Conservation (phyloP, 805 yeast genomes). For the Debaryomyces hansenii region DNA sequence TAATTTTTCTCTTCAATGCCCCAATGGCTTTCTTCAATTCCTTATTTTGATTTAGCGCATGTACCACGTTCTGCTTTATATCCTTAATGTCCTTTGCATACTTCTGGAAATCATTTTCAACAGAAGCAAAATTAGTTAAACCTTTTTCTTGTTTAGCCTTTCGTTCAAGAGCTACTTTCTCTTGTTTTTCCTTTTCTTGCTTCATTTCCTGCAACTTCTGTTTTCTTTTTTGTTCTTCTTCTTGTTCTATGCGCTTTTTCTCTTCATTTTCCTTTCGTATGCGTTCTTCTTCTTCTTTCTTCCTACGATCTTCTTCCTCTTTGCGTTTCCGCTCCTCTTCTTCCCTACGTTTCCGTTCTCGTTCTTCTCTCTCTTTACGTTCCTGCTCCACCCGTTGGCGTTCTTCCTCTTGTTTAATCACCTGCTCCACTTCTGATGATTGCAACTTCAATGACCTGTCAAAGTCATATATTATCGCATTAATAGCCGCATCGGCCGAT, state of each 20-base stretch:
- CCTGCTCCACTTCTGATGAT: constrained; percentile 13
- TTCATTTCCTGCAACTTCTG: constrained; percentile 22
- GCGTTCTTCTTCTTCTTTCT: constrained; percentile 9
- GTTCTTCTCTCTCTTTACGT: constrained; percentile 21
- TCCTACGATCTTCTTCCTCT: constrained; percentile 5
- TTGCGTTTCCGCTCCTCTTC: constrained; percentile 12
- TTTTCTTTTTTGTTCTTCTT: constrained; percentile 18
- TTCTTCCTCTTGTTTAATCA: constrained; percentile 18
- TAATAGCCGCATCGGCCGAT: not conserved
- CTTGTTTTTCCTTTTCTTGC: constrained; percentile 10
- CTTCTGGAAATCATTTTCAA: constrained; percentile 45
- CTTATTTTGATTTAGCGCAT: constrained; percentile 50
- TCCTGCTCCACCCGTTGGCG: constrained; percentile 18
- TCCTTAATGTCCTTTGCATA: constrained; percentile 53
- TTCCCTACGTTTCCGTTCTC: constrained; percentile 11
- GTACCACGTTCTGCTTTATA: constrained; percentile 61
- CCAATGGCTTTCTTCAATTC: constrained; percentile 54
- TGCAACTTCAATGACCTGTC: constrained; percentile 12
- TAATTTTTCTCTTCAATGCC: constrained; percentile 70
- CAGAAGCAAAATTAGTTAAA: constrained; percentile 29
- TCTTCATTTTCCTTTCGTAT: constrained; percentile 5
- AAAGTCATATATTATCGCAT: not conserved
- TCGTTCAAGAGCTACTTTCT: constrained; percentile 14
- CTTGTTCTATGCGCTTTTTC: constrained; percentile 11
- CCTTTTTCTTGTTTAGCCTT: constrained; percentile 15